phyloP scores from a whole-genome alignment of 1,139 yeast species.

The Suhomyces bribrorum region DNA sequence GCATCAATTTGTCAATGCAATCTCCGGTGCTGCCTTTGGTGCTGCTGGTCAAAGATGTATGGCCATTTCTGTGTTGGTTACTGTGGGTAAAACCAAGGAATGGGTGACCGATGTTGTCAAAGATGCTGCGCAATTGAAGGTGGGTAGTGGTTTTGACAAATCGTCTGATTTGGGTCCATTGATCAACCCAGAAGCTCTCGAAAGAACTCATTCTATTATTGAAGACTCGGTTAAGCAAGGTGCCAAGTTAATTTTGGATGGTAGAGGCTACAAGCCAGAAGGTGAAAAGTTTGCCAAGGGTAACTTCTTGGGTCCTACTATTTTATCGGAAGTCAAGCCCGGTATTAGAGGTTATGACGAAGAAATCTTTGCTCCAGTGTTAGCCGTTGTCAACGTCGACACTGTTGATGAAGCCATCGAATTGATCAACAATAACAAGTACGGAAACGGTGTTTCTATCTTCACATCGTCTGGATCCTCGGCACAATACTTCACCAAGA shows the following conservation, averaged over 20 bases:
- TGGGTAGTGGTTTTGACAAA: constrained; percentile 68
- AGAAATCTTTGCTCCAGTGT: constrained; percentile 78
- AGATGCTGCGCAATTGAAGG: constrained; percentile 58
- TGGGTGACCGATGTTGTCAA: constrained; percentile 65
- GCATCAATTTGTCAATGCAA: constrained; percentile 63
- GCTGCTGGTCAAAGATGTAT: constrained; percentile 87
- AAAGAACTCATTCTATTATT: constrained; percentile 57
- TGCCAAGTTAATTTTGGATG: constrained; percentile 64
- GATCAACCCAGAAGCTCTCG: constrained; percentile 59
- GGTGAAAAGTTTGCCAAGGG: constrained; percentile 58
- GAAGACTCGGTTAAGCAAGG: constrained; percentile 57
- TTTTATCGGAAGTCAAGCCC: constrained; percentile 62
- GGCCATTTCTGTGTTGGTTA: constrained; percentile 75
- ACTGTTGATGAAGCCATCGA: constrained; percentile 74
- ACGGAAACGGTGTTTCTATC: constrained; percentile 75
- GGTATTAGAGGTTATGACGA: constrained; percentile 74
- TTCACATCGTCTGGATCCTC: constrained; percentile 71
- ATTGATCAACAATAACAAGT: constrained; percentile 62
- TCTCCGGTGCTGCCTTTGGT: constrained; percentile 79
- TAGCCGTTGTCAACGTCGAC: constrained; percentile 62
- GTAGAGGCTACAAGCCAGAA: constrained; percentile 53
- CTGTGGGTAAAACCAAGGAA: constrained; percentile 69
- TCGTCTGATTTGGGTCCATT: constrained; percentile 72
- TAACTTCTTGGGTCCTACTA: constrained; percentile 74
- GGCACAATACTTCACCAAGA: constrained; percentile 69